Evolutionary conservation across 441 rosid species (phyloP).

Genomic region (Populus hybrid): DNA sequence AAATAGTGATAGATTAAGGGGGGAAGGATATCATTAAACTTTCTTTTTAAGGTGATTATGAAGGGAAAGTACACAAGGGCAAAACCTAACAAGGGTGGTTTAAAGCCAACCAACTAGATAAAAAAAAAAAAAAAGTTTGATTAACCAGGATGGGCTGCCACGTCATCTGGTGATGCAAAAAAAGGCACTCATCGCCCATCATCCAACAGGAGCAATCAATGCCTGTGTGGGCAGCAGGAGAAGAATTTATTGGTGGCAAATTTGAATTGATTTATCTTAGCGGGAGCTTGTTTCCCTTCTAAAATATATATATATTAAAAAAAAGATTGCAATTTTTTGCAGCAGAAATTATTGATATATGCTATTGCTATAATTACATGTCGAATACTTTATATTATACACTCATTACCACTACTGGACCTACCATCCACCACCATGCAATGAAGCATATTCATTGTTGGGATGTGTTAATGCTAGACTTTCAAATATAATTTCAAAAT

Average conservation of each 20-base stretch:
- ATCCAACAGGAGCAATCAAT: not conserved
- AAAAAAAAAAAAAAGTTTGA: not conserved
- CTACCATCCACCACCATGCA: not conserved
- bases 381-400: not conserved
- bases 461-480: not conserved
- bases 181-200: not conserved
- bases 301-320: too few relatives aligned
- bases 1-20: conserved; percentile 5
- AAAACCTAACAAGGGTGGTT: not conserved
- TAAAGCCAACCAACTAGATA: not conserved
- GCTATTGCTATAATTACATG: not conserved
- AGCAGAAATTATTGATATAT: not conserved
- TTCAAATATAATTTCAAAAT: not conserved
- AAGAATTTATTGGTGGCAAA: conserved; percentile 8
- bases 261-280: conserved; percentile 23
- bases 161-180: not conserved
- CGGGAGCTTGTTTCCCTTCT: conserved; percentile 7
- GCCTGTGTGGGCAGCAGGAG: not conserved
- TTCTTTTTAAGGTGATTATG: not conserved
- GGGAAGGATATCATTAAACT: not conserved
- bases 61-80: not conserved
- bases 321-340: not conserved
- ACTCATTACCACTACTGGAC: not conserved
- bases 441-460: too few relatives aligned
- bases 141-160: not conserved